Evolutionary conservation across 73 alveolate genomes (phyloP).

Genomic region (Paramecium tetraurelia): DNA sequence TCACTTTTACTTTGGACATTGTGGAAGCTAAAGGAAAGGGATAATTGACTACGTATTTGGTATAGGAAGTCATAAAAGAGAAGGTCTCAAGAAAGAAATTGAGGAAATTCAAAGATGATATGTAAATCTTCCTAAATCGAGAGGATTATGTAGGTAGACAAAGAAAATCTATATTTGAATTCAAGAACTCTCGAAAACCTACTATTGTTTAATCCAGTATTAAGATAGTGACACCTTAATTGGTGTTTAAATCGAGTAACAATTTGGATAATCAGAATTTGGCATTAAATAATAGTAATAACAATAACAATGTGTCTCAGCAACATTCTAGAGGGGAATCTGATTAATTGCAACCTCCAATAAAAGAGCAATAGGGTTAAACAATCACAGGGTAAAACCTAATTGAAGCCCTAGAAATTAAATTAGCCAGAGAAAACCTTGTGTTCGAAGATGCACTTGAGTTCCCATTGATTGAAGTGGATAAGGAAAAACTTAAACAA

Average conservation of each 20-base stretch:
- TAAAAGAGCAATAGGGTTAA: background rate
- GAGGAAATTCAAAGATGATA: background rate
- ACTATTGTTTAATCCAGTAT: background rate
- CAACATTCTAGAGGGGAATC: background rate
- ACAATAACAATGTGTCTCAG: background rate
- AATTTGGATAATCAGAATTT: background rate
- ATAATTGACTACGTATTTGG: conserved; percentile 47
- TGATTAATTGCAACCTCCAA: background rate
- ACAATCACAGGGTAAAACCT: background rate
- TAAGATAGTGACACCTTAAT: background rate
- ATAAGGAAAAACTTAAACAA: background rate
- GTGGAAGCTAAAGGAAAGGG: conserved; percentile 72
- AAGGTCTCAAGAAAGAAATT: background rate
- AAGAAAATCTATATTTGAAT: background rate
- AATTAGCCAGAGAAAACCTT: background rate
- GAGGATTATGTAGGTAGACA: background rate
- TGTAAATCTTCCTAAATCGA: background rate
- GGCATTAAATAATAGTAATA: background rate
- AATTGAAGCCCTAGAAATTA: background rate
- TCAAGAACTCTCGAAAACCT: background rate
- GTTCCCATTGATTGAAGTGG: background rate
- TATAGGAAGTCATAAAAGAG: background rate
- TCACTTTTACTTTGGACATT: background rate
- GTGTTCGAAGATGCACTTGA: background rate
- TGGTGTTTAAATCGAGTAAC: background rate